phyloP scores from a whole-genome alignment of 1,284 basidiomycete species.

The Phellopilus nigrolimitatus region DNA sequence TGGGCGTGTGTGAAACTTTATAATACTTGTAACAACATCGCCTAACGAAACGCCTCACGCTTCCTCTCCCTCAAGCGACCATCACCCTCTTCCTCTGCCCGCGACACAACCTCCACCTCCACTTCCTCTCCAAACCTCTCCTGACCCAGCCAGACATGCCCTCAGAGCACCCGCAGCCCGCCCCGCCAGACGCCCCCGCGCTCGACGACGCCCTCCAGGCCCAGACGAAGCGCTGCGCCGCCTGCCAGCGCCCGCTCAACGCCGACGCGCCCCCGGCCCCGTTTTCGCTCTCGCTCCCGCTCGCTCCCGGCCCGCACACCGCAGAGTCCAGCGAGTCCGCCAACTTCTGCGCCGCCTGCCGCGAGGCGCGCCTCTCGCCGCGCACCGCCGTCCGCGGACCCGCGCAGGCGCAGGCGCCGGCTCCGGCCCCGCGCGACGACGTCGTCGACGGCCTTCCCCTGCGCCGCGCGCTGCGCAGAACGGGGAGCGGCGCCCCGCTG shows the following conservation, averaged over 20 bases:
- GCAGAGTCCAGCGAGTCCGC: conserved; percentile 30
- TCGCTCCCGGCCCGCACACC: background rate
- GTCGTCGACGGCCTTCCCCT: conserved; percentile 8
- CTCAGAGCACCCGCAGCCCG: conserved; percentile 29
- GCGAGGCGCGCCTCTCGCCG: conserved; percentile 18
- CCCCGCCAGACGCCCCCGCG: conserved; percentile 22
- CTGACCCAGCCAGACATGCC: conserved; percentile 29
- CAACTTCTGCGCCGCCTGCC: conserved; percentile 35
- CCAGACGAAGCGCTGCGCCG: conserved; percentile 25
- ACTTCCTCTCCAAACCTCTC: conserved; percentile 15
- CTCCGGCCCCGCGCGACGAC: conserved; percentile 11
- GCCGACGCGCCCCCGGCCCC: conserved; percentile 19
- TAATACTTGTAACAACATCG: too few species aligned
- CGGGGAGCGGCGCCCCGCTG: background rate
- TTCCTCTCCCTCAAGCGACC: background rate
- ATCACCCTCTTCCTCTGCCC: background rate
- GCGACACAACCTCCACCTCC: conserved; percentile 15
- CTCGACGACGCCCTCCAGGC: conserved; percentile 21
- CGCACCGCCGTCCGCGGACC: background rate
- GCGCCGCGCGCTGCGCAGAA: background rate
- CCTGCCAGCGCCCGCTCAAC: conserved; percentile 23
- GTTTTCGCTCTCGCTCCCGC: too few species aligned
- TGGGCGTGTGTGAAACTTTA: too few species aligned
- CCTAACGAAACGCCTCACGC: background rate
- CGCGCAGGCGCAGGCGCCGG: conserved; percentile 11